A percentile compares a stretch with the other conserved stretches of the same genome.
Evolutionary conservation across 768 basidiomycete species (phyloP).

Genomic region (Rhizopogon vesiculosus): DNA sequence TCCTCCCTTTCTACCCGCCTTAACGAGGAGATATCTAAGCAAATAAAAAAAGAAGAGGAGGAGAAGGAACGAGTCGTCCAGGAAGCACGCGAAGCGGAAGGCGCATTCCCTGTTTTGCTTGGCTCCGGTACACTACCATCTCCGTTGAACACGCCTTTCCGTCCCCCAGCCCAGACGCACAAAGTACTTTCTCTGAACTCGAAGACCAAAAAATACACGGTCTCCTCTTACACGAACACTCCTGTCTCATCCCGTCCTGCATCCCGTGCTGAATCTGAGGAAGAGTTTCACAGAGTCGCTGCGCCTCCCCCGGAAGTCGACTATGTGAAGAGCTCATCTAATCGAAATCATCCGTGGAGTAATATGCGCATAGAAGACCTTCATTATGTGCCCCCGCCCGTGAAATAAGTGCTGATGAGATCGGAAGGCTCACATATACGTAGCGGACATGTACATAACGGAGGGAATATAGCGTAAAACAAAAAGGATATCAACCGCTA

Average conservation of each 20-base stretch:
- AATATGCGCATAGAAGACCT: conserved; percentile 32
- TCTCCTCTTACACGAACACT: conserved; percentile 45
- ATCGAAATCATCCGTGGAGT: conserved; percentile 37
- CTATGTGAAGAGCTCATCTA: conserved; percentile 25
- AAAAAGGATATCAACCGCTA: not conserved
- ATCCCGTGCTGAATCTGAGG: conserved; percentile 30
- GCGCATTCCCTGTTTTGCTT: conserved; percentile 57
- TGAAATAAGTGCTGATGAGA: not conserved
- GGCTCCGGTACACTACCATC: conserved; percentile 5
- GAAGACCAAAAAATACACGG: conserved; percentile 44
- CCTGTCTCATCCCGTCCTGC: conserved; percentile 29
- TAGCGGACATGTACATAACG: not conserved
- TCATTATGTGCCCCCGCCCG: conserved; percentile 32
- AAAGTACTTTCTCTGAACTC: conserved; percentile 58
- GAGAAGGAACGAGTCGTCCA: conserved; percentile 41
- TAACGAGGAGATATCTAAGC: conserved; percentile 38
- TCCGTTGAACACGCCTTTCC: conserved; percentile 9
- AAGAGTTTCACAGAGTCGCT: conserved; percentile 35
- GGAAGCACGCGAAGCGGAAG: conserved; percentile 45
- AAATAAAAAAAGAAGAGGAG: conserved; percentile 43
- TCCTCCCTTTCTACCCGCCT: conserved; percentile 37
- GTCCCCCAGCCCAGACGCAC: conserved; percentile 38
- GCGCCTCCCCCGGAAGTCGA: conserved; percentile 33
- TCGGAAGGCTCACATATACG: not conserved
- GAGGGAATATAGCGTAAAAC: not conserved